Conservation (phyloP, 495 filamentous ascomycete genomes). For the Annulohypoxylon bovei region DNA sequence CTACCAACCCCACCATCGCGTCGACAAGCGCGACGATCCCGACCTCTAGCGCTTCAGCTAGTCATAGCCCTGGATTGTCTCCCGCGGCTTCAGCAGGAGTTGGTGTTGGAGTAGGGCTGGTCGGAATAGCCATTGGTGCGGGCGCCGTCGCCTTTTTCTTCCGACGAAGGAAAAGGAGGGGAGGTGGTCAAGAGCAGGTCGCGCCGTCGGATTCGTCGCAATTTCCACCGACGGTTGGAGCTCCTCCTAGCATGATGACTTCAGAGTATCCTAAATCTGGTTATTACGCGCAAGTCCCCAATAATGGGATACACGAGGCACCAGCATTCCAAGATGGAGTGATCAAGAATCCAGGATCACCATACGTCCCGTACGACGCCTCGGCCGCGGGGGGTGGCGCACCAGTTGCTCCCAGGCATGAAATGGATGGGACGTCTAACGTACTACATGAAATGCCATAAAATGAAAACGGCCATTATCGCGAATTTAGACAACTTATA, state of each 20-base stretch:
- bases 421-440: conserved; percentile 7
- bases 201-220: conserved; percentile 20
- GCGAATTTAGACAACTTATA: background rate
- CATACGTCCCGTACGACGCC: background rate
- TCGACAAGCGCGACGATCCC: conserved; percentile 5
- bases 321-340: background rate
- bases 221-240: conserved; percentile 14
- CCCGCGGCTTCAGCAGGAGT: conserved; percentile 24
- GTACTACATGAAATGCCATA: conserved; percentile 3
- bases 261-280: background rate
- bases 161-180: conserved; percentile 2
- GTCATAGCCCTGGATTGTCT: conserved; percentile 12
- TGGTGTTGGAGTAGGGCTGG: conserved; percentile 23
- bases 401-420: background rate
- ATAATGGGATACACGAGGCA: background rate
- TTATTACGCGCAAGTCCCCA: background rate
- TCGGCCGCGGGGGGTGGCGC: background rate
- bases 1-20: background rate
- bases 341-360: background rate
- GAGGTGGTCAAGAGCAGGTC: background rate
- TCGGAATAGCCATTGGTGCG: conserved; percentile 12
- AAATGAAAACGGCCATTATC: background rate
- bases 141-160: background rate
- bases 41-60: conserved; percentile 7
- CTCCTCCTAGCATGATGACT: background rate